A percentile compares a stretch with the other conserved stretches of the same genome.
These are phyloP conservation scores for Desmodesmus armatus DNA, from an alignment of 139 green algal species.

Conservation along the genomic window DNA sequence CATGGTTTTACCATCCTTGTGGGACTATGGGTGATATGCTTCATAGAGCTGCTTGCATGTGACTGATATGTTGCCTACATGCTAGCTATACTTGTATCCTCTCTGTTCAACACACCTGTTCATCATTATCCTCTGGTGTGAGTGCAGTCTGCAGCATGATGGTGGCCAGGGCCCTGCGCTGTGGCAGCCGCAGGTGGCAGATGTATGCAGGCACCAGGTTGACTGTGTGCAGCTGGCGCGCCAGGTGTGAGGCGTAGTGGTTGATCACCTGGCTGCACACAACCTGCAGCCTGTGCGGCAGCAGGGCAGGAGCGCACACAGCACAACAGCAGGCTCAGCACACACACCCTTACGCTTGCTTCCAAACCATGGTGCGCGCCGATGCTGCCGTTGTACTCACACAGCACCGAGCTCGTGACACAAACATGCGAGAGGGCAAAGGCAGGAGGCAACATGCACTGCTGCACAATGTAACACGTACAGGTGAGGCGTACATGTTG, in stretches of 20 bases:
- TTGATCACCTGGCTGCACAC: conserved; percentile 48
- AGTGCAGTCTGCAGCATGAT: too few relatives aligned
- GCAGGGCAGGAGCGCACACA: background rate
- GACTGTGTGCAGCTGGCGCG: background rate
- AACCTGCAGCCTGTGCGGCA: conserved; percentile 31
- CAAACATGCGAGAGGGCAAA: background rate
- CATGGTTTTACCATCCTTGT: too few relatives aligned
- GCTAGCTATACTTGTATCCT: too few relatives aligned
- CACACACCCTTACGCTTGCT: background rate
- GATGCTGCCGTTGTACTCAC: background rate
- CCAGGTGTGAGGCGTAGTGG: conserved; percentile 15
- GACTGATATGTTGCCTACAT: too few relatives aligned
- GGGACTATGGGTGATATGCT: too few relatives aligned
- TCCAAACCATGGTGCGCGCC: background rate
- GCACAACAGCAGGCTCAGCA: background rate
- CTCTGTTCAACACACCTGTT: too few relatives aligned
- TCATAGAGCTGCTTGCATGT: too few relatives aligned
- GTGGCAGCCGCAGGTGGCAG: conserved; percentile 62
- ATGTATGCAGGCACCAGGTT: conserved; percentile 66
- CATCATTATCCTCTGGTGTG: too few relatives aligned
- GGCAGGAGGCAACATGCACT: background rate
- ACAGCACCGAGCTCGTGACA: background rate
- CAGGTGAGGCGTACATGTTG: too few relatives aligned
- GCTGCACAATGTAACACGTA: background rate
- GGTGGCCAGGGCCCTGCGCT: too few relatives aligned